Evolutionary conservation across 1,139 yeast genomes (phyloP), one percentile per base, ranked within the genome.

Genomic region (Taphrina communis): DNA sequence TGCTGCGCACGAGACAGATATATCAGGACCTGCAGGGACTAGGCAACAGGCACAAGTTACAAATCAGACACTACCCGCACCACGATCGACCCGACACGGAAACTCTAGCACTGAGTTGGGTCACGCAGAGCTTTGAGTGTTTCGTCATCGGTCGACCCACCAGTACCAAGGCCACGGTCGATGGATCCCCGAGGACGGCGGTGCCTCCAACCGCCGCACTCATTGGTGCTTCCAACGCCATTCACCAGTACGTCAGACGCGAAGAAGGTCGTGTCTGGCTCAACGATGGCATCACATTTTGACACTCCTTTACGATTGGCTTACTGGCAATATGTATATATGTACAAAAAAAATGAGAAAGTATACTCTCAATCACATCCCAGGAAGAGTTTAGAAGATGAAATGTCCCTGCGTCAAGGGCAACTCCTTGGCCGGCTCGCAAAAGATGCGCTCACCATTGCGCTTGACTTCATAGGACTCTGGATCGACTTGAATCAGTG

Each of bases 261-360:
- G 71, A 69, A 56, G 71, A 69, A 21, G 55, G 65, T 11, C 67
- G 71, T 25, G 56, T 69, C 39, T 60, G 70, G 65, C 51, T 69
- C 38, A 48, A 59, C 44, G 63, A 52, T n/a, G 70, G 68, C 35
- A n/a, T 59, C n/a, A 57, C 57, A 5, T 69, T 69, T 31, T 69
- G 65, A 68, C 21, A 11, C 42, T 39, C 42, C 14, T 17, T 17
- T 17, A 17, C 17, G 17, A 17, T 11, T 9, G 25, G n/a, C 5
- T 3, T 4, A n/a, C 5, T 12, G 25, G 11, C 19, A 21, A 11
- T 46, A 6, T 39, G 36, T 50, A 50, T 21, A 50, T 50, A 50
- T 50, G 53, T 50, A 50, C 53, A 50, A 3, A 50, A 21, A 35
- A 35, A 36, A 14, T 7, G 35, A 7, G 19, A 35, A 17, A 53